Conservation (phyloP, 2,329 filamentous ascomycete species). For the Aspergillus sp. region DNA sequence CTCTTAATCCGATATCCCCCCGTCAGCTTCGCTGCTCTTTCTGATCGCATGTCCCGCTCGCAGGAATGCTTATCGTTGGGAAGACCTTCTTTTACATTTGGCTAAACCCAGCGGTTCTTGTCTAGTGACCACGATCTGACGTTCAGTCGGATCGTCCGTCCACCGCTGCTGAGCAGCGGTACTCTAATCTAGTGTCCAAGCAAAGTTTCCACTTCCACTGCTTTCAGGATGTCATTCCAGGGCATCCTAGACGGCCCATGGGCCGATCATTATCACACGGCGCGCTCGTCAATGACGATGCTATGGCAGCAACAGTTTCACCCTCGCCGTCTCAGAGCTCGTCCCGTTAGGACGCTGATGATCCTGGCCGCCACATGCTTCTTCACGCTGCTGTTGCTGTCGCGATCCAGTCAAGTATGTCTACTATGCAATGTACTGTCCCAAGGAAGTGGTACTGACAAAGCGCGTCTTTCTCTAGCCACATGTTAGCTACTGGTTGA, state of each 20-base stretch:
- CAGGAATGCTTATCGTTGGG: conserved; percentile 7
- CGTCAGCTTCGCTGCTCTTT: not conserved
- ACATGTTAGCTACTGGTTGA: conserved; percentile 33
- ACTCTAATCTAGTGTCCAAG: not conserved
- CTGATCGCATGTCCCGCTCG: conserved; percentile 1
- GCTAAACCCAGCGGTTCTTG: conserved; percentile 4
- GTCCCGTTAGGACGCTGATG: conserved; percentile 27
- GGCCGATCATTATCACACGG: conserved; percentile 28
- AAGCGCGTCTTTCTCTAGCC: conserved; percentile 17
- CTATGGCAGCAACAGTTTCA: conserved; percentile 28
- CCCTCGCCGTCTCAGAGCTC: conserved; percentile 30
- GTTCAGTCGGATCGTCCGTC: conserved; percentile 1
- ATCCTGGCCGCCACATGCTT: conserved; percentile 24
- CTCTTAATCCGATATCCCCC: conserved; percentile 2
- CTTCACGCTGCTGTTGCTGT: conserved; percentile 25
- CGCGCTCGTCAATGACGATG: conserved; percentile 21
- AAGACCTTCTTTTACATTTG: not conserved
- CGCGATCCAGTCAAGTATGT: conserved; percentile 22
- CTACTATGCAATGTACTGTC: not conserved
- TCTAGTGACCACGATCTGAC: not conserved
- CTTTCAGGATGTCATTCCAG: conserved; percentile 28
- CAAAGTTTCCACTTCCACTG: not conserved
- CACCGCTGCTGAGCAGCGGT: conserved; percentile 8
- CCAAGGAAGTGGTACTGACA: not conserved
- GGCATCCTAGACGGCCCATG: conserved; percentile 26